A percentile compares a stretch with the other conserved stretches of the same genome.
Conservation (phyloP, 148 eudicot genomes). For the Camellia japonica region DNA sequence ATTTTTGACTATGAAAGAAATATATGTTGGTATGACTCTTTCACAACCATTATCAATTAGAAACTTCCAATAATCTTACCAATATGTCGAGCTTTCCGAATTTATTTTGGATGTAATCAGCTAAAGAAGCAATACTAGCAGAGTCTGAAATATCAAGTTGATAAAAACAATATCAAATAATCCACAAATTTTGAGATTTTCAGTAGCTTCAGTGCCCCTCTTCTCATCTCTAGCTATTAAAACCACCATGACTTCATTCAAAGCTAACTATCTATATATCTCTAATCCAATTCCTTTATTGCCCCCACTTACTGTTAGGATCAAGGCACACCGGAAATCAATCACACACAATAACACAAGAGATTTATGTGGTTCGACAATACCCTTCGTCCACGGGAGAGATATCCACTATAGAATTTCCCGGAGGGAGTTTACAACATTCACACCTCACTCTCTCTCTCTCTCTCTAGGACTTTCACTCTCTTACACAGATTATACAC, state of each 20-base stretch:
- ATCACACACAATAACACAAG: too few species aligned
- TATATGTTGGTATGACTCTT: too few species aligned
- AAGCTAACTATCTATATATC: conserved; percentile 19
- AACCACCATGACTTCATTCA: conserved; percentile 3
- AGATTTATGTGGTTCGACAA: too few species aligned
- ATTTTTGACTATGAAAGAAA: too few species aligned
- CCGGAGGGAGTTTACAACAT: too few species aligned
- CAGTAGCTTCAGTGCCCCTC: conserved; percentile 16
- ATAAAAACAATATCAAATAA: conserved; percentile 15
- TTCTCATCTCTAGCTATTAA: conserved; percentile 32
- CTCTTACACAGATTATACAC: too few species aligned
- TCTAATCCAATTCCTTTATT: conserved; percentile 30
- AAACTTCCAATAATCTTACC: not conserved
- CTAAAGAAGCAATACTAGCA: conserved; percentile 15
- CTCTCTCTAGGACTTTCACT: too few species aligned
- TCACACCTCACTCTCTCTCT: too few species aligned
- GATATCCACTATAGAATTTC: too few species aligned
- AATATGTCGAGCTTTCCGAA: conserved; percentile 27
- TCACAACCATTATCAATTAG: too few species aligned
- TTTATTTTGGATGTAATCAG: conserved; percentile 14
- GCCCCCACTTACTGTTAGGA: not conserved
- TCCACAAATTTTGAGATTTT: conserved; percentile 19
- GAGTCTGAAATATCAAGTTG: conserved; percentile 23
- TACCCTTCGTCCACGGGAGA: too few species aligned
- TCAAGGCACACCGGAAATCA: too few species aligned